phyloP scores from a whole-genome alignment of 306 rosid species.

The Vachellia collinsii region DNA sequence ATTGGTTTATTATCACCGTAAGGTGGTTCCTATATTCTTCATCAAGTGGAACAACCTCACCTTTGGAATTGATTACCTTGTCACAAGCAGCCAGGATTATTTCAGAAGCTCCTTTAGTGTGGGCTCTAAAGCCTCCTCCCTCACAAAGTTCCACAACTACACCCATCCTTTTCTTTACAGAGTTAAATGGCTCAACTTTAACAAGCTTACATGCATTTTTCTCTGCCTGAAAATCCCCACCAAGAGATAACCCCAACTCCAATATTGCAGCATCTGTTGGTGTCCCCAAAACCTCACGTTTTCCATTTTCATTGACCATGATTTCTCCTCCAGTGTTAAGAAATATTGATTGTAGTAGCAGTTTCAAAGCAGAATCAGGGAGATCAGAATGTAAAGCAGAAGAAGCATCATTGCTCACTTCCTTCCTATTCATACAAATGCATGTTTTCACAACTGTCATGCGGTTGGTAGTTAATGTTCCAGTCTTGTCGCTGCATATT shows the following conservation, averaged over 20 bases:
- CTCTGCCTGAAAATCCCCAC: slow-evolving; percentile 78
- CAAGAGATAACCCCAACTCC: slow-evolving; percentile 82
- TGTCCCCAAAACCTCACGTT: slow-evolving; percentile 77
- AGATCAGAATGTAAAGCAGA: slow-evolving; percentile 64
- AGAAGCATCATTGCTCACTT: slow-evolving; percentile 52
- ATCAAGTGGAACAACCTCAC: slow-evolving; percentile 83
- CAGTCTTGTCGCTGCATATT: slow-evolving; percentile 95
- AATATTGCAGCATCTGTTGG: slow-evolving; percentile 90
- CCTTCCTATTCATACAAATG: slow-evolving; percentile 74
- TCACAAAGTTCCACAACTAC: slow-evolving; percentile 76
- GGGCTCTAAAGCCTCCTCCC: slow-evolving; percentile 81
- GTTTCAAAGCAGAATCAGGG: slow-evolving; percentile 60
- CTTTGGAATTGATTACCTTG: slow-evolving; percentile 73
- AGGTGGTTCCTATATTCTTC: slow-evolving; percentile 66
- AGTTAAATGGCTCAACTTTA: slow-evolving; percentile 97
- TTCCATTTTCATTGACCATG: slow-evolving; percentile 72
- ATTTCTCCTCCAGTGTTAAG: slow-evolving; percentile 95
- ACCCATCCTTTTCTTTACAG: slow-evolving; percentile 84
- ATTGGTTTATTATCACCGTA: slow-evolving; percentile 60
- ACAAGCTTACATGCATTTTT: slow-evolving; percentile 63
- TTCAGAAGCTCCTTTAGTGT: slow-evolving; percentile 96
- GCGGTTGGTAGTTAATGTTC: slow-evolving; percentile 90
- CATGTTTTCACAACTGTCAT: slow-evolving; percentile 97
- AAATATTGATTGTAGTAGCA: slow-evolving; percentile 77
- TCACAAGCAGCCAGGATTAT: slow-evolving; percentile 85